Base-by-base conservation (phyloP, 164 flowering plant species). In the Dillenia suffruticosa region DNA sequence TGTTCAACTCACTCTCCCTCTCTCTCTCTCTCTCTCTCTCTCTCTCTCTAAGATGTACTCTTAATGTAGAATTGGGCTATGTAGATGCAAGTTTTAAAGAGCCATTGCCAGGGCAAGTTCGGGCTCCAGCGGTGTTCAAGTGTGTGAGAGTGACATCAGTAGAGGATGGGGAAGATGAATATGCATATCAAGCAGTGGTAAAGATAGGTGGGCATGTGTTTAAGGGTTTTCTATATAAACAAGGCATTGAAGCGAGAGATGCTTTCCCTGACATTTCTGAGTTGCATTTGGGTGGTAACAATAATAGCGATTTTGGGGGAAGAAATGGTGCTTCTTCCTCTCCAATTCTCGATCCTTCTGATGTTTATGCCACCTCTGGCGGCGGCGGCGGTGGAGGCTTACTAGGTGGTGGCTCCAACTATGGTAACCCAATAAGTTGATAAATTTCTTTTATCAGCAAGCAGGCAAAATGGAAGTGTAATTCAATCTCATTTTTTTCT, bases 201-300 rank as follows among this genome's bases (percentile, higher is more conserved):
- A 90, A 77, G 71, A 93, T 93, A 22, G 90, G 91, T 5, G 97
- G 98, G 12, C 97, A 84, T 72, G 86, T 93, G 14, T 93, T 88
- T 68, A 90, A 90, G 64, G 98, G 98, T 10, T 82, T 92, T 58
- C 58, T 92, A 4, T 90, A 92, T 50, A 88, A 90, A 72, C 92
- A 86, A 77, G 95, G 98, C 6, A 72, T 67, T 24, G 90, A 85
- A 45, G 56, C 70, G 12, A 65, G 78, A 63, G 90, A 90, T 2
- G 82, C 74, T 32, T 71, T 88, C 65, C 97, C 94, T 0, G 85
- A 88, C 58, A 46, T 93, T 8, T 84, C 98, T 0, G 97, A 93
- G 54, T 68, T 93, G 71, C 90, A 93, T 74, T 78, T 93, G 61
- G 96, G 98, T 11, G 92, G 84, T 54, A 76, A 74, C 9, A 62